Evolutionary conservation across 1,139 yeast species (phyloP).

Genomic region (Candida sp.): DNA sequence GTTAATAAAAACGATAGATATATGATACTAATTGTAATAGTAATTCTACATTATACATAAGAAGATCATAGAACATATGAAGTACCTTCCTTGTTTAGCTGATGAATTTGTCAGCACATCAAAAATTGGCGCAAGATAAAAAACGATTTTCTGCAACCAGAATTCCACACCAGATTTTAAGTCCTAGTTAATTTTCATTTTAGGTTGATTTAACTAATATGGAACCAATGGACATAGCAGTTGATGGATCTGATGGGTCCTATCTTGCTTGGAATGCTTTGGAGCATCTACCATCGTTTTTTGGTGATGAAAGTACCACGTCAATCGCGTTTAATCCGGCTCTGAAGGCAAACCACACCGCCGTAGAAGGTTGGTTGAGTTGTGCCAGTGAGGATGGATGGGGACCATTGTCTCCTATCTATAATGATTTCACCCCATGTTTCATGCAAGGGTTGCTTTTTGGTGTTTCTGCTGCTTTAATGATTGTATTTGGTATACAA

Average conservation of each 20-base stretch:
- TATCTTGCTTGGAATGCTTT: background rate
- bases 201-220: background rate
- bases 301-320: background rate
- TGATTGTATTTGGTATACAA: conserved; percentile 51
- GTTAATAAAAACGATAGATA: too few species aligned
- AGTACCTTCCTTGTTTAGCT: background rate
- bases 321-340: background rate
- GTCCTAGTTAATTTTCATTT: background rate
- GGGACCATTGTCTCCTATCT: conserved; percentile 60
- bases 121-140: background rate
- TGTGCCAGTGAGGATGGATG: conserved; percentile 55
- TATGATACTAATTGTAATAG: too few species aligned
- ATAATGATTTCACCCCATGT: conserved; percentile 78
- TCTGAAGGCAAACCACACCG: background rate
- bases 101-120: background rate
- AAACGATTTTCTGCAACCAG: background rate
- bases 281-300: background rate
- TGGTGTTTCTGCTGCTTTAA: conserved; percentile 46
- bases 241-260: background rate
- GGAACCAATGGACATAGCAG: conserved; percentile 1
- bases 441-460: conserved; percentile 70
- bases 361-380: conserved; percentile 8
- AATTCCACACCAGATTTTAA: background rate
- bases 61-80: too few species aligned
- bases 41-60: too few species aligned